Conservation (phyloP, 78 protist species). For the Andalucia godoyi region DNA sequence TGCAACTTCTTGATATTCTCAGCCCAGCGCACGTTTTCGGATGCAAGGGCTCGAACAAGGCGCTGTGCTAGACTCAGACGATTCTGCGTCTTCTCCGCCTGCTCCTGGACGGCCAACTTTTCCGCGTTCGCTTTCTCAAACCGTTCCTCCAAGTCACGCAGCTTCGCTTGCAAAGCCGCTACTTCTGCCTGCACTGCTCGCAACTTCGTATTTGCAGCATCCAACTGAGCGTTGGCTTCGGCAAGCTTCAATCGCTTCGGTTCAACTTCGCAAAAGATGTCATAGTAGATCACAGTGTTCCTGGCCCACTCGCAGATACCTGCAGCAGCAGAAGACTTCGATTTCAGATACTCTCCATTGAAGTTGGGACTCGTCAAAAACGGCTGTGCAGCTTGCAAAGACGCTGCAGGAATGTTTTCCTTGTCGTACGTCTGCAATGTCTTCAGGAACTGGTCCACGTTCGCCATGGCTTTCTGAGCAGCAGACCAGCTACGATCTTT, state of each 20-base stretch:
- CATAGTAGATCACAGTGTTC: constrained; percentile 26
- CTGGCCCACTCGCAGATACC: constrained; percentile 56
- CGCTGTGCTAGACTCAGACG: constrained; percentile 49
- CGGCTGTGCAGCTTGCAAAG: background rate
- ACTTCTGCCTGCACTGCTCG: background rate
- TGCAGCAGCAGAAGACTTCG: constrained; percentile 48
- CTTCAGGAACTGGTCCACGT: constrained; percentile 16
- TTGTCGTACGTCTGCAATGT: constrained; percentile 21
- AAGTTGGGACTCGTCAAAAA: constrained; percentile 3
- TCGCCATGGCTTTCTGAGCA: constrained; percentile 19
- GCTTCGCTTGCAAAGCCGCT: background rate
- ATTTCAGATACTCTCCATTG: background rate
- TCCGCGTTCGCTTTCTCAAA: constrained; percentile 36
- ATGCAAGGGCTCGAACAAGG: constrained; percentile 57
- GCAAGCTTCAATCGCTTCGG: constrained; percentile 47
- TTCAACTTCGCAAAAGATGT: constrained; percentile 38
- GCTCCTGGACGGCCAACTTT: constrained; percentile 21
- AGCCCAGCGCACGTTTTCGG: constrained; percentile 63
- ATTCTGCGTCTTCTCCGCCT: constrained; percentile 27
- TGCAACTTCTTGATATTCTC: constrained; percentile 6
- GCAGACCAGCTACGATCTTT: constrained; percentile 29
- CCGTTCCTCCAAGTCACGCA: constrained; percentile 9
- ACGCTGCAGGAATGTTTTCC: constrained; percentile 32
- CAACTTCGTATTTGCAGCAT: constrained; percentile 14
- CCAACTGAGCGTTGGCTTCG: constrained; percentile 30